Base-by-base conservation (phyloP, 1,284 basidiomycete genomes). In the Ganoderma multipileum region DNA sequence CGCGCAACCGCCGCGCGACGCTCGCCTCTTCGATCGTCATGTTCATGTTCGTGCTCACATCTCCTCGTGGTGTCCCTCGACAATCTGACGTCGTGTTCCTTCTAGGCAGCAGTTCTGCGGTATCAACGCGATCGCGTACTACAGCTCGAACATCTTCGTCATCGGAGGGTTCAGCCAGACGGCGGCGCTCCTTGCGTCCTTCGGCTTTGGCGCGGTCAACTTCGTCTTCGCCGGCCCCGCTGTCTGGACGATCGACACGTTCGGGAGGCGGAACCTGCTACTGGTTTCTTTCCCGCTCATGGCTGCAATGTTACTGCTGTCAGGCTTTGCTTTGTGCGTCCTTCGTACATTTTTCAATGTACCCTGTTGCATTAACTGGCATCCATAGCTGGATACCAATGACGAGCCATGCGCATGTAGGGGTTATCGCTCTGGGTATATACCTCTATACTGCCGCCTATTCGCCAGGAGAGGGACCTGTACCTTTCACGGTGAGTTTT, bases 381-480 rank as follows among this genome's bases (percentile, higher is more conserved):
- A 12, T 42, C 42, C 28, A 2, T 11, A 68, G 67, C 76, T 84
- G 75, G 69, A 83, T 84, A 23, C 83, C 84, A 1, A 78, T 79
- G 63, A 42, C 57, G 20, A 77, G 75, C n/a, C 77, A 80, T 0
- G 84, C 81, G 9, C 83, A 83, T 52, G 76, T 88, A 30, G 87
- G 80, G 3, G 81, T 88, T 36, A 85, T 91, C 39, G 83, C 88
- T 0, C 76, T 89, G 3, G 89, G 89, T 57, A 85, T 91, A 69
- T 91, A 92, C 76, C 80, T 93, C 2, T 93, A 88, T 73, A 82
- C 82, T 0, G 82, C 87, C 60, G 85, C 86, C 57, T 93, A 92
- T 75, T 90, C 87, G 0, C 86, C 92, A 2, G 91, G 92, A 39
- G 91, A 93, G 79, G 93, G 94, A 0, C 94, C 95, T 6, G 94